A percentile compares a stretch with the other conserved stretches of the same genome.
phyloP scores from a whole-genome alignment of 352 stramenopile species.

The Pythium chondricola region DNA sequence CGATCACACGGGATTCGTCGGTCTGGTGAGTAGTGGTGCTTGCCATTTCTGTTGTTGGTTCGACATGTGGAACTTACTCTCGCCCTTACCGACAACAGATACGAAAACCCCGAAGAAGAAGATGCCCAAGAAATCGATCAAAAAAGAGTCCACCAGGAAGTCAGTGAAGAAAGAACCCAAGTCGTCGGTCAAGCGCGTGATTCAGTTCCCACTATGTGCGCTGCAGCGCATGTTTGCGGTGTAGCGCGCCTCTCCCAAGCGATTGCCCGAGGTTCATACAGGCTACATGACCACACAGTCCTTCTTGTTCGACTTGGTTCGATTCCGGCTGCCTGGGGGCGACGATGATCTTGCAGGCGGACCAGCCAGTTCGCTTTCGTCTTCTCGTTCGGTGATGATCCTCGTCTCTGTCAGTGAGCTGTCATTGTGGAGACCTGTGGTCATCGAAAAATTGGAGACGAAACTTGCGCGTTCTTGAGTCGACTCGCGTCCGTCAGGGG shows the following conservation, averaged over 20 bases:
- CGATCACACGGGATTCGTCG: constrained; percentile 8
- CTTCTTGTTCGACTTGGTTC: constrained; percentile 18
- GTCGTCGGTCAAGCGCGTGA: not conserved
- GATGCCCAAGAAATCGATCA: too few species aligned
- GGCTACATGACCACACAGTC: constrained; percentile 38
- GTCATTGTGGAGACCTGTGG: constrained; percentile 38
- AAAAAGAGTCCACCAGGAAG: too few species aligned
- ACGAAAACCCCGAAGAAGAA: too few species aligned
- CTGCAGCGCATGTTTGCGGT: constrained; percentile 48
- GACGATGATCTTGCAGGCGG: constrained; percentile 1
- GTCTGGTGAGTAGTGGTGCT: too few species aligned
- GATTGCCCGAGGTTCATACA: not conserved
- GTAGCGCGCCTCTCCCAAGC: not conserved
- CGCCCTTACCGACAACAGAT: too few species aligned
- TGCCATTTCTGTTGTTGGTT: too few species aligned
- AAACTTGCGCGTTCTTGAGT: constrained; percentile 49
- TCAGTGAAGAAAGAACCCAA: not conserved
- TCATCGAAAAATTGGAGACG: constrained; percentile 55
- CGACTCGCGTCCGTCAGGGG: constrained; percentile 27
- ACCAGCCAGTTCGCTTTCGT: constrained; percentile 21
- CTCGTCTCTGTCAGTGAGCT: constrained; percentile 56
- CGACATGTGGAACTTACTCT: too few species aligned
- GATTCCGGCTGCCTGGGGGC: not conserved
- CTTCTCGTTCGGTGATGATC: constrained; percentile 62
- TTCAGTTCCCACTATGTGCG: constrained; percentile 12